phyloP scores from a whole-genome alignment of 2,329 filamentous ascomycete genomes.

The Allantophomopsis cytisporea region DNA sequence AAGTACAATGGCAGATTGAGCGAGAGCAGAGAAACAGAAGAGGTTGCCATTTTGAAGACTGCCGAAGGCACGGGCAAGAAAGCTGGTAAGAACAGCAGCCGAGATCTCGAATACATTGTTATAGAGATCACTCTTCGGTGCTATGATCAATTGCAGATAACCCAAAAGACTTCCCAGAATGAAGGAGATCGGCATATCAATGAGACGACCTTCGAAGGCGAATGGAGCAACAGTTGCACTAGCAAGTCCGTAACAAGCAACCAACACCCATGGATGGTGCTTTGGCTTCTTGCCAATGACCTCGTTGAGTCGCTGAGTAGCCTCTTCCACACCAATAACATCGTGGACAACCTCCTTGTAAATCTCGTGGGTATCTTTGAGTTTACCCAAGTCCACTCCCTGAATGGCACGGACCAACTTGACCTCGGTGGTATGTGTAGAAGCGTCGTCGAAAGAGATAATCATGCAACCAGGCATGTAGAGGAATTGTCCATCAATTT shows the following conservation, averaged over 20 bases:
- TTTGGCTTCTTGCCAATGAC: constrained; percentile 32
- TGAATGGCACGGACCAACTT: constrained; percentile 57
- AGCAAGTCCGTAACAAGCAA: constrained; percentile 59
- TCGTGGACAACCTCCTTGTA: constrained; percentile 79
- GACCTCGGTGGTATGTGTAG: constrained; percentile 67
- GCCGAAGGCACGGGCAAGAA: constrained; percentile 47
- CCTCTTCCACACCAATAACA: constrained; percentile 58
- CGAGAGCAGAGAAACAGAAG: constrained; percentile 53
- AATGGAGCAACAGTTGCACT: constrained; percentile 62
- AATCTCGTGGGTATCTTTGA: constrained; percentile 61
- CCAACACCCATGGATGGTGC: constrained; percentile 34
- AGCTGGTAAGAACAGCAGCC: constrained; percentile 46
- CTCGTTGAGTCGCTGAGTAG: constrained; percentile 44
- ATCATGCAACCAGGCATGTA: constrained; percentile 93
- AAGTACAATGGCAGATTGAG: constrained; percentile 51
- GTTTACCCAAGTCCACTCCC: constrained; percentile 60
- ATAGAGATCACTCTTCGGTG: constrained; percentile 55
- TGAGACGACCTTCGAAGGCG: constrained; percentile 55
- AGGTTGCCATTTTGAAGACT: constrained; percentile 33
- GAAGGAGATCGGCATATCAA: constrained; percentile 63
- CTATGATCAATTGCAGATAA: constrained; percentile 54
- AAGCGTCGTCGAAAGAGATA: constrained; percentile 70
- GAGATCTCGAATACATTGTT: constrained; percentile 52
- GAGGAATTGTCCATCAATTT: constrained; percentile 79
- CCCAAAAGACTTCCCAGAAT: constrained; percentile 58